Conservation (phyloP, 2,329 filamentous ascomycete species). For the Alternaria sp. region DNA sequence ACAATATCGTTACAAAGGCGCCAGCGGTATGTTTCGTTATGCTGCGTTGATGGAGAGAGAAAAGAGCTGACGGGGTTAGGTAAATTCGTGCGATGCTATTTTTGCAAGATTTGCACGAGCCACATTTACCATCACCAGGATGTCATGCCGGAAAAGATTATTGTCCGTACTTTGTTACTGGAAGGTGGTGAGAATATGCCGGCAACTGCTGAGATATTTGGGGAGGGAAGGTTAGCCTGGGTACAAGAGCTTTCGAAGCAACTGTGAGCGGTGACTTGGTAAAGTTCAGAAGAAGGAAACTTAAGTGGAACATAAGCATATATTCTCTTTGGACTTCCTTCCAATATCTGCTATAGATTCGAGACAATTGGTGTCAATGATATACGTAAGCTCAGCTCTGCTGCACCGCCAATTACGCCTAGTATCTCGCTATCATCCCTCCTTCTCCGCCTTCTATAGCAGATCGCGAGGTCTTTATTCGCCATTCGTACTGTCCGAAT, state of each 20-base stretch:
- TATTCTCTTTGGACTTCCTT: not conserved
- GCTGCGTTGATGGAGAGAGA: slow-evolving; percentile 23
- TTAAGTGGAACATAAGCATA: not conserved
- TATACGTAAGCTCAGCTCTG: not conserved
- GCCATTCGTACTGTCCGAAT: slow-evolving; percentile 1
- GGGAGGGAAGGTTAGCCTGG: slow-evolving; percentile 48
- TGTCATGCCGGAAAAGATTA: slow-evolving; percentile 52
- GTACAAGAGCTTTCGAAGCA: slow-evolving; percentile 34
- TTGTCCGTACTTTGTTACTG: slow-evolving; percentile 51
- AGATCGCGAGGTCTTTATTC: not conserved
- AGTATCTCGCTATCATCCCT: not conserved
- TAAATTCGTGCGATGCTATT: slow-evolving; percentile 51
- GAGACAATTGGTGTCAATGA: not conserved
- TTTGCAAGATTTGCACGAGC: slow-evolving; percentile 50
- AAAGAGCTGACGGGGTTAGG: slow-evolving; percentile 22
- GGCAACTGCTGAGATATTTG: slow-evolving; percentile 51
- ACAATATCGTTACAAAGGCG: slow-evolving; percentile 38
- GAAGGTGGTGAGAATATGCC: slow-evolving; percentile 48
- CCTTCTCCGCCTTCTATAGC: not conserved
- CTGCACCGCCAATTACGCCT: not conserved
- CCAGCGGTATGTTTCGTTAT: not conserved
- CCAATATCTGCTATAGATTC: not conserved
- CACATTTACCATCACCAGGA: slow-evolving; percentile 55
- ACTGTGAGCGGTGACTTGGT: not conserved
- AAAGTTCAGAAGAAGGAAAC: not conserved